Base-by-base conservation (phyloP, 306 rosid species). In the Macrotyloma uniflorum region DNA sequence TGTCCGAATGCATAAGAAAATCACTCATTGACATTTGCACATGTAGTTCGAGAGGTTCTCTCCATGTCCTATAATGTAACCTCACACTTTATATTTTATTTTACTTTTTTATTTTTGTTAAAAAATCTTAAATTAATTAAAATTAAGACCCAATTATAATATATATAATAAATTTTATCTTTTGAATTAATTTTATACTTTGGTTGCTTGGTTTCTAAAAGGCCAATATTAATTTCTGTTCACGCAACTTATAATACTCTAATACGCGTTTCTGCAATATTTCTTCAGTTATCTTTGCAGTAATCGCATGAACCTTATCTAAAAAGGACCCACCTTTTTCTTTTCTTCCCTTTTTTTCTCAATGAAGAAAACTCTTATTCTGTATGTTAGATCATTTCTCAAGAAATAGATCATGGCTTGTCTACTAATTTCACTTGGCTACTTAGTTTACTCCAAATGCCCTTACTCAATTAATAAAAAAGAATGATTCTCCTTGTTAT, bases 21-120 rank as follows among this genome's bases (percentile, higher is more conserved):
- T 77, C 74, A 76, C 63, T 79, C 83, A 78, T 82, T 87, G 80
- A 76, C 86, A 85, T 73, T 84, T 67, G 63, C 86, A 81, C 88
- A 84, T 86, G 86, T 84, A 83, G 78, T 73, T 38, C 82, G 72
- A 67, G 72, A 55, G 69, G 18, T 84, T 87, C 82, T 90, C 90
- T 70, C 33, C 30, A 58, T 83, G 22, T 74, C 61, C 46, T 78
- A 36, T 36, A 36, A 36, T 36, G 40, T 82, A 79, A 80, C 70
- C 77, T 46, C 50, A 24, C 69, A 26, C 33, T 35, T 26, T 16
- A 30, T 15, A 28, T 28, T 7, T n/a, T 23, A 66, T 72, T 80
- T 68, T 30, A 67, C 26, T 38, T 67, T 33, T 51, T 28, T 36
- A 35, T 47, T n/a, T n/a, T n/a, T n/a, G n/a, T n/a, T n/a, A n/a